Conservation (phyloP, 495 filamentous ascomycete species). For the Ramalina peruviana region DNA sequence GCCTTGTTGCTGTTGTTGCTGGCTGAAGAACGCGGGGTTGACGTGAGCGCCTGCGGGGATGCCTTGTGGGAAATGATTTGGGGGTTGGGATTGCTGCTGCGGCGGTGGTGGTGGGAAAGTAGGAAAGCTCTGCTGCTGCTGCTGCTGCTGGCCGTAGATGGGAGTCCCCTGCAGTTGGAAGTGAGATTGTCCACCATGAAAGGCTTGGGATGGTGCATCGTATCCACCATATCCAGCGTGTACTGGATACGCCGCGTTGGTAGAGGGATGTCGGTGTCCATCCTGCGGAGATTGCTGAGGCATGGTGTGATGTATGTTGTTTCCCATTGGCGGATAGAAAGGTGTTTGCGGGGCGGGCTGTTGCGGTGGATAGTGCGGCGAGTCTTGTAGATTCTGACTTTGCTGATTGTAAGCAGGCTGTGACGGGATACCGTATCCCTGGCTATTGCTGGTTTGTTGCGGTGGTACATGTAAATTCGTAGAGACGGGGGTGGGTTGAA, state of each 20-base stretch:
- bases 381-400: neutral
- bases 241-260: constrained; percentile 16
- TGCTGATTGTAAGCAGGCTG: too few species aligned
- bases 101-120: constrained; percentile 21
- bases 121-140: constrained; percentile 17
- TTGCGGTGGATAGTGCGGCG: constrained; percentile 6
- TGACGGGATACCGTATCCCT: neutral
- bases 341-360: neutral
- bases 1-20: constrained; percentile 21
- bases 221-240: constrained; percentile 8
- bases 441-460: neutral
- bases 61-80: constrained; percentile 12
- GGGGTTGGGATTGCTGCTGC: constrained; percentile 24
- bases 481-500: constrained; percentile 18
- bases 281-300: constrained; percentile 13
- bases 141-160: constrained; percentile 11
- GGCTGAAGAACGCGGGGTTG: constrained; percentile 51
- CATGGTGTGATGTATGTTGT: constrained; percentile 8
- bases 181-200: constrained; percentile 7
- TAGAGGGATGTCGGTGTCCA: constrained; percentile 12
- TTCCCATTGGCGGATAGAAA: neutral
- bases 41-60: constrained; percentile 42
- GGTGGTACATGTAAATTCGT: constrained; percentile 1
- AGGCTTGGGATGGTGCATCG: too few species aligned
- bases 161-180: neutral